Conservation (phyloP, 495 filamentous ascomycete genomes). For the Penicillium ochrochloron region DNA sequence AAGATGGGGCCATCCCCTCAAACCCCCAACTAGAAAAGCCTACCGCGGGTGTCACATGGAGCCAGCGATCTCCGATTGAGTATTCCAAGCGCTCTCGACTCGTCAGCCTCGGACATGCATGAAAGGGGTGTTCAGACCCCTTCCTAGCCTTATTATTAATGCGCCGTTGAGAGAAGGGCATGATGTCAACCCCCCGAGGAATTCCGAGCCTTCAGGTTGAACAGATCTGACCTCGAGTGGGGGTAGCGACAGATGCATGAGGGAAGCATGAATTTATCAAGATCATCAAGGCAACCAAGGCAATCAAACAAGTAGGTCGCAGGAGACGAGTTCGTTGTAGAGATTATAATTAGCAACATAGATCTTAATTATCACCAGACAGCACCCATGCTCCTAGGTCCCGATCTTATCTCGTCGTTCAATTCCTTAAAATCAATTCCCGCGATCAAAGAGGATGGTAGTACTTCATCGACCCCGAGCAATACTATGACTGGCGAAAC, state of each 20-base stretch:
- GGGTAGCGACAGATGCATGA: slow-evolving; percentile 1
- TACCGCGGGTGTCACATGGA: slow-evolving; percentile 16
- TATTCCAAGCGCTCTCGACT: slow-evolving; percentile 7
- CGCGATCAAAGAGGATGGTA: not conserved
- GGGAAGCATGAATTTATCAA: not conserved
- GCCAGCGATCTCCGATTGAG: slow-evolving; percentile 13
- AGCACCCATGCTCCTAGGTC: not conserved
- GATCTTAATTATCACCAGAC: not conserved
- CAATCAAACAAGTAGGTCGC: not conserved
- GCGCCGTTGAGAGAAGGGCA: slow-evolving; percentile 4
- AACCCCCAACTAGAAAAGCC: not conserved
- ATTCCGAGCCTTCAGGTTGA: not conserved
- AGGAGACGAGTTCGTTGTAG: not conserved
- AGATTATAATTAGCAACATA: not conserved
- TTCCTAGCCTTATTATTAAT: slow-evolving; percentile 9
- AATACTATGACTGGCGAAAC: not conserved
- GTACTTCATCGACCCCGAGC: not conserved
- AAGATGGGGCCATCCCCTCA: not conserved
- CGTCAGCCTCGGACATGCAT: slow-evolving; percentile 16
- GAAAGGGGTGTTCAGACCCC: slow-evolving; percentile 10
- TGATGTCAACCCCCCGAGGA: slow-evolving; percentile 16
- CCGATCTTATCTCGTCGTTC: not conserved
- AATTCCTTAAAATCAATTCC: not conserved
- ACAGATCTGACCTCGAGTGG: not conserved
- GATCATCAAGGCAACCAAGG: not conserved